Percentiles rank a stretch among this genome's conserved stretches.
Evolutionary conservation across 2,329 filamentous ascomycete species (phyloP).

Genomic region (Penicillium sp.): DNA sequence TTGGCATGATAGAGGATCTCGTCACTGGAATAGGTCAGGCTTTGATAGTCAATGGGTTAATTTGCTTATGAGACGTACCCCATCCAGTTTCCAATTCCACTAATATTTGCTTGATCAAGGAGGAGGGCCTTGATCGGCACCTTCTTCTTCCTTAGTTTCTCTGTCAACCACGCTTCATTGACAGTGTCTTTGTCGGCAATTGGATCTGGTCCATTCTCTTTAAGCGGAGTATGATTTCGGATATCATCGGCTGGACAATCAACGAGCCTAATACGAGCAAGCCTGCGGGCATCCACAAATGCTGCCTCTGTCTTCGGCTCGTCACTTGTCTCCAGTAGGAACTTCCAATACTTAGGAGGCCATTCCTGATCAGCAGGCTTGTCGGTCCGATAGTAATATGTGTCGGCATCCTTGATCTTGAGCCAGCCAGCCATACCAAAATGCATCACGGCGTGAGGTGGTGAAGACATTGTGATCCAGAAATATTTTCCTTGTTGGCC

Average conservation of each 20-base stretch:
- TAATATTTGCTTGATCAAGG: slow-evolving; percentile 83
- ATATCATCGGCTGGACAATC: slow-evolving; percentile 77
- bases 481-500: slow-evolving; percentile 97
- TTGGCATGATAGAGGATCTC: slow-evolving; percentile 87
- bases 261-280: slow-evolving; percentile 77
- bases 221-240: slow-evolving; percentile 71
- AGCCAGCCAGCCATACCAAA: slow-evolving; percentile 82
- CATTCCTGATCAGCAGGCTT: slow-evolving; percentile 63
- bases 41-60: background rate
- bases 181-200: slow-evolving; percentile 76
- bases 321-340: slow-evolving; percentile 67
- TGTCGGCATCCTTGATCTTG: slow-evolving; percentile 75
- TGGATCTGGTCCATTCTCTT: slow-evolving; percentile 92
- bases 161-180: slow-evolving; percentile 71
- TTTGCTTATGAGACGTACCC: slow-evolving; percentile 49
- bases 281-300: slow-evolving; percentile 78
- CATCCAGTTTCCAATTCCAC: slow-evolving; percentile 96
- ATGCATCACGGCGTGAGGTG: slow-evolving; percentile 87
- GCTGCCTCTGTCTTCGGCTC: slow-evolving; percentile 65
- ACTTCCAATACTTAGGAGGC: slow-evolving; percentile 91
- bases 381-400: slow-evolving; percentile 73
- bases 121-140: slow-evolving; percentile 88
- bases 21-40: slow-evolving; percentile 52
- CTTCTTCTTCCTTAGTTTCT: slow-evolving; percentile 70
- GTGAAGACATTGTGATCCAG: slow-evolving; percentile 74